A percentile compares a stretch with the other conserved stretches of the same genome.
Evolutionary conservation across 2,329 filamentous ascomycete species (phyloP).

Genomic region (Colletotrichum sp.): DNA sequence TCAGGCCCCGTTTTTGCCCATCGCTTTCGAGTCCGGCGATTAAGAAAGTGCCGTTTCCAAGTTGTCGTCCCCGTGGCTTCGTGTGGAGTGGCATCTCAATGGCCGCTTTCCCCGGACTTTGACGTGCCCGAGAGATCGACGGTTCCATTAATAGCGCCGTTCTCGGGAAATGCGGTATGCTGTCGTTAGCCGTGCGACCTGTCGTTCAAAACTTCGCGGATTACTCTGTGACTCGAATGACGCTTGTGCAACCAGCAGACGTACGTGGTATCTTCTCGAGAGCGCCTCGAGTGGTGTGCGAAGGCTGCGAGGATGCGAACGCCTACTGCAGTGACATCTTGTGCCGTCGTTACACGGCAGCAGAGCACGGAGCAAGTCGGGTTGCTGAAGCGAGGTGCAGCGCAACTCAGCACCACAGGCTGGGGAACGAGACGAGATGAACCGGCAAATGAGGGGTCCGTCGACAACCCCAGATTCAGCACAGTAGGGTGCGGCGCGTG

Average conservation of each 20-base stretch:
- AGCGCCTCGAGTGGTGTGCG: background rate
- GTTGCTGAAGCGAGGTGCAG: slow-evolving; percentile 4
- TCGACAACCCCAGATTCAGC: background rate
- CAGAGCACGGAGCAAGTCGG: slow-evolving; percentile 12
- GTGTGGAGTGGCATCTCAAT: background rate
- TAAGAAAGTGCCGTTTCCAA: background rate
- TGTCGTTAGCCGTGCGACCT: background rate
- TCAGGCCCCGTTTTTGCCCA: background rate
- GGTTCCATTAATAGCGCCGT: background rate
- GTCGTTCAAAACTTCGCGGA: background rate
- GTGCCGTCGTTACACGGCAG: slow-evolving; percentile 19
- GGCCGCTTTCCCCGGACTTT: background rate
- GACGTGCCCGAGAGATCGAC: background rate
- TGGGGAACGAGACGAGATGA: background rate
- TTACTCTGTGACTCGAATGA: background rate
- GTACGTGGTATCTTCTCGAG: background rate
- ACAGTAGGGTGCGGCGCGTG: background rate
- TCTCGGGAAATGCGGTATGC: background rate
- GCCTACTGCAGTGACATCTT: slow-evolving; percentile 6
- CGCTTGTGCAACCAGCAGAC: background rate
- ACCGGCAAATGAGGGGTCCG: slow-evolving; percentile 1
- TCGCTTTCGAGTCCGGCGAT: background rate
- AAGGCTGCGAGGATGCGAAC: background rate
- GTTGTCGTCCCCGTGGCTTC: background rate
- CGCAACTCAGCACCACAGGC: background rate